These are phyloP conservation scores for Nigrospora sphaerica DNA, from an alignment of 2,329 filamentous ascomycete species.

Conservation along the genomic window DNA sequence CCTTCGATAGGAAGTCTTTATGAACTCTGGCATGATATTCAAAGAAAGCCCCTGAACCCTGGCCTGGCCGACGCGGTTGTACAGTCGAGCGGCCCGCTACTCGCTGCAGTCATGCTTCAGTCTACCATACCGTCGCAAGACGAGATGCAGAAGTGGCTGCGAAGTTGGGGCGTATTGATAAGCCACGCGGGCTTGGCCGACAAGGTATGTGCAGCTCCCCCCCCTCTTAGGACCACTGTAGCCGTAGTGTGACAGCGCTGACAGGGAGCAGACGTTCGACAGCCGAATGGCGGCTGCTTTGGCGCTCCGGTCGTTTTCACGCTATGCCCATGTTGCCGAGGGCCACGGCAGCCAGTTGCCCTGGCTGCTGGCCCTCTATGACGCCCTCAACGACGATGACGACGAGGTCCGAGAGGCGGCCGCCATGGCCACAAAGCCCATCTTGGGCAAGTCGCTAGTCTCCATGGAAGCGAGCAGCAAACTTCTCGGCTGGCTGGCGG, in stretches of 20 bases:
- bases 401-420: conserved; percentile 73
- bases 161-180: conserved; percentile 43
- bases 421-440: conserved; percentile 36
- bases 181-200: conserved; percentile 38
- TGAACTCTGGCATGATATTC: conserved; percentile 32
- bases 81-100: conserved; percentile 37
- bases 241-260: neutral
- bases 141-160: conserved; percentile 14
- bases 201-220: conserved; percentile 30
- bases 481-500: conserved; percentile 35
- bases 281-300: conserved; percentile 52
- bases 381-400: conserved; percentile 81
- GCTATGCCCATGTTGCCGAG: conserved; percentile 3
- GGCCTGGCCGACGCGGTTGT: conserved; percentile 42
- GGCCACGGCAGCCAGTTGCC: conserved; percentile 35
- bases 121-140: conserved; percentile 4
- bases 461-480: conserved; percentile 38
- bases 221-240: neutral
- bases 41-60: conserved; percentile 34
- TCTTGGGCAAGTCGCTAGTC: conserved; percentile 37
- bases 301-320: conserved; percentile 47
- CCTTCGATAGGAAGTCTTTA: conserved; percentile 25
- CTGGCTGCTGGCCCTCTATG: conserved; percentile 61
- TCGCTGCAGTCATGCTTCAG: conserved; percentile 23
- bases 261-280: conserved; percentile 48